Base-by-base conservation (phyloP, 2,329 filamentous ascomycete genomes). In the Hypoxylon sp. region DNA sequence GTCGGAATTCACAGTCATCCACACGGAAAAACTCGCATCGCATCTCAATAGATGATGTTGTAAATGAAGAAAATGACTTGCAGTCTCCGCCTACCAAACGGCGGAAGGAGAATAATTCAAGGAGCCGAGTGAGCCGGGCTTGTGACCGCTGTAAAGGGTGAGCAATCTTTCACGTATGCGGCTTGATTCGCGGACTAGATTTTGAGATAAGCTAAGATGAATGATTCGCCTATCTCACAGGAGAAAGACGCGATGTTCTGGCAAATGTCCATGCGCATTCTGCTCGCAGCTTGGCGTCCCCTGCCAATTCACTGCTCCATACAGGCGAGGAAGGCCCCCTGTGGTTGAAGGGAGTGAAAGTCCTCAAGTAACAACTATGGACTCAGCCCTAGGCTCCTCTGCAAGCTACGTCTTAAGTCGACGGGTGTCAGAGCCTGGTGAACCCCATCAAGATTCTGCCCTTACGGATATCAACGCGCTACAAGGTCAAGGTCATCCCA, bases 1-100 rank as follows among this genome's bases (percentile, higher is more conserved):
- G 68, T 68, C 17, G 70, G 72, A 51, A 72, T 72, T 65, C 57
- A 46, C 37, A 40, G n/a, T 33, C 58, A 35, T 46, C 49, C 13
- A 20, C 37, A 30, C 40, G 59, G 30, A 42, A 31, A 30, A n/a
- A 31, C 31, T 17, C 17, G 13, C 30, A 48, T 54, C 37, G 31
- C 13, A 64, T 31, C 22, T 51, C 35, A 8, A 59, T 59, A 59
- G 48, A 53, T 37, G 55, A 49, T 49, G 37, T 54, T 46, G 50
- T 30, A 22, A 59, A 51, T 13, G 50, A 59, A 37, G 62, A 37
- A 17, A 60, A 55, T 60, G 49, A 25, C 5, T 17, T 33, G 14
- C 37, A 11, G 44, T 60, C 49, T 49, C 54, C 55, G 31, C 40
- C 54, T 25, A 30, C 14, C 37, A 61, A 61, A 54, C 35, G 49